These are phyloP conservation scores for Euphorbia tirucalli DNA, from an alignment of 345 rosid species.

Conservation along the genomic window DNA sequence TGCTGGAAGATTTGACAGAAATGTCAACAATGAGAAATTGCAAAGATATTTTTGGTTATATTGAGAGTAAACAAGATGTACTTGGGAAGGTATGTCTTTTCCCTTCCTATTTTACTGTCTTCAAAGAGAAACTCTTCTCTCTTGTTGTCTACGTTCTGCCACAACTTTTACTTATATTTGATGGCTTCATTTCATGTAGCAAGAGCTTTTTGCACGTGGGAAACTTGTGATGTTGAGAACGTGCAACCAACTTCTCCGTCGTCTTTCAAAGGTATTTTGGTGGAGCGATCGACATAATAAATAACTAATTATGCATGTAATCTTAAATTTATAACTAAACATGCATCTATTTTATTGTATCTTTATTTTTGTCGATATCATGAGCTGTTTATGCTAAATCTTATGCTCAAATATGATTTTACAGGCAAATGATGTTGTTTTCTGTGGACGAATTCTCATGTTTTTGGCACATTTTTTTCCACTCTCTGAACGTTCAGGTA, in stretches of 20 bases:
- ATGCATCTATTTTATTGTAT: constrained; percentile 8
- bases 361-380: background rate
- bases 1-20: constrained; percentile 94
- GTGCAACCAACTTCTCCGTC: constrained; percentile 98
- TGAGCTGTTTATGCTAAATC: background rate
- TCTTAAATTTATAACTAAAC: too few species aligned
- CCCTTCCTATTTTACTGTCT: background rate
- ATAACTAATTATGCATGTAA: background rate
- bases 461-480: constrained; percentile 96
- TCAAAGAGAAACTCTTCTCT: constrained; percentile 2
- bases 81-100: constrained; percentile 71
- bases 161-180: constrained; percentile 11
- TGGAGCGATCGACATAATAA: constrained; percentile 2
- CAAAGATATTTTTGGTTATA: constrained; percentile 86
- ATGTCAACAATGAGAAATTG: constrained; percentile 97
- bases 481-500: constrained; percentile 94
- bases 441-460: constrained; percentile 96
- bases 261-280: constrained; percentile 76
- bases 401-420: constrained; percentile 27
- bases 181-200: constrained; percentile 40
- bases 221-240: constrained; percentile 99
- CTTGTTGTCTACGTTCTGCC: constrained; percentile 7
- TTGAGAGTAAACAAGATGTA: constrained; percentile 90
- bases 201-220: constrained; percentile 99
- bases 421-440: constrained; percentile 95